Evolutionary conservation across 257 asterid species (phyloP).

Genomic region (Fraxinus americana): DNA sequence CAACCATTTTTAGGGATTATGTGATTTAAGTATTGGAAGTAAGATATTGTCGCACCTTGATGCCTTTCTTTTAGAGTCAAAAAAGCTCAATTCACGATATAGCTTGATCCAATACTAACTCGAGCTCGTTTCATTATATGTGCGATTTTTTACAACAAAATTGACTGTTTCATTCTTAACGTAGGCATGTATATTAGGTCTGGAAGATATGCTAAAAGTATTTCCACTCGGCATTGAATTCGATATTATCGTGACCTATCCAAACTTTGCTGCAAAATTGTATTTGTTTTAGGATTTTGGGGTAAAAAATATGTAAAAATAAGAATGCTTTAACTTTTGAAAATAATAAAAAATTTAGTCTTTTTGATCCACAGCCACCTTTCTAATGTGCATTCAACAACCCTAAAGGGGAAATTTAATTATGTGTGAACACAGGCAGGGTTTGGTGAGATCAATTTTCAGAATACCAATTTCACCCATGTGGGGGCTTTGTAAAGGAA

Average conservation of each 20-base stretch:
- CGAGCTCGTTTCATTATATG: too few species aligned
- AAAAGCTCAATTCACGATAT: too few species aligned
- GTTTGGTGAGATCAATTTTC: constrained; percentile 14
- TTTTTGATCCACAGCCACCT: neutral
- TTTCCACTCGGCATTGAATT: neutral
- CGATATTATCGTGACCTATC: neutral
- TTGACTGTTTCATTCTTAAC: too few species aligned
- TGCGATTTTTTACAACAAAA: too few species aligned
- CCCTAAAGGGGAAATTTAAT: neutral
- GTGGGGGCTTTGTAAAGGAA: neutral
- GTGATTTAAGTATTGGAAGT: too few species aligned
- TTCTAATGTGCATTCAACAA: neutral
- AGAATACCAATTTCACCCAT: neutral
- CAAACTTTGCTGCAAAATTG: neutral
- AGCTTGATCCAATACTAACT: too few species aligned
- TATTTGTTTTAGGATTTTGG: neutral
- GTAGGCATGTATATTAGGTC: too few species aligned
- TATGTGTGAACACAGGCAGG: neutral
- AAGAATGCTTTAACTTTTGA: too few species aligned
- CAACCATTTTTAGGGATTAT: too few species aligned
- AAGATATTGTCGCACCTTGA: too few species aligned
- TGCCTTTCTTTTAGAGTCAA: too few species aligned
- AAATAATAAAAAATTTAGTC: neutral
- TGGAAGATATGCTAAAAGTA: neutral
- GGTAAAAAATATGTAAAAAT: neutral